Percentiles rank a stretch among this genome's conserved stretches.
Conservation (phyloP, 129 eudicot species). For the Arctium lappa region DNA sequence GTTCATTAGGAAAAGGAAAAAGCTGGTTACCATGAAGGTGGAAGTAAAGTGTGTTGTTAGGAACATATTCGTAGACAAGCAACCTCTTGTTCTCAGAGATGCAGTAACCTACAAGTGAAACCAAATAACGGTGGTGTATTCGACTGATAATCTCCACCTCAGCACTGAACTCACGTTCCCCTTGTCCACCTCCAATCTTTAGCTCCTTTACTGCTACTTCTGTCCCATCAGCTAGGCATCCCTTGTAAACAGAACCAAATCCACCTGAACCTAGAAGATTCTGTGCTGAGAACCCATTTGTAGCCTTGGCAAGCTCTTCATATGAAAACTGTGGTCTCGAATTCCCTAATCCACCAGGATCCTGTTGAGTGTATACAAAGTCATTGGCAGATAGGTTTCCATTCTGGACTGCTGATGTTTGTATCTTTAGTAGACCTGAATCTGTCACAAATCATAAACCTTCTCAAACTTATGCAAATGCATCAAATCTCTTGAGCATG, state of each 20-base stretch:
- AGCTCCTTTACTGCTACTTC: slow-evolving; percentile 92
- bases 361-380: slow-evolving; percentile 31
- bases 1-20: neutral
- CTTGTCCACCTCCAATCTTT: slow-evolving; percentile 87
- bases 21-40: slow-evolving; percentile 81
- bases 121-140: slow-evolving; percentile 92
- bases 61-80: slow-evolving; percentile 84
- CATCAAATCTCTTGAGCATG: neutral
- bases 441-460: slow-evolving; percentile 39
- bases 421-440: slow-evolving; percentile 48
- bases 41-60: slow-evolving; percentile 78
- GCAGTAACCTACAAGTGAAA: slow-evolving; percentile 87
- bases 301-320: slow-evolving; percentile 58
- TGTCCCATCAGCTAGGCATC: slow-evolving; percentile 62
- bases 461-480: neutral
- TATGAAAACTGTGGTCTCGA: slow-evolving; percentile 57
- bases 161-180: slow-evolving; percentile 88
- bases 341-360: slow-evolving; percentile 47
- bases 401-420: slow-evolving; percentile 17
- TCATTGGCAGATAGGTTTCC: slow-evolving; percentile 32
- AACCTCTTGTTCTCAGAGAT: slow-evolving; percentile 56
- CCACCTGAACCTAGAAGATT: slow-evolving; percentile 90
- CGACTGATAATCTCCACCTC: slow-evolving; percentile 90
- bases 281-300: slow-evolving; percentile 62
- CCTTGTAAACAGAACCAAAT: slow-evolving; percentile 84